A percentile compares a stretch with the other conserved stretches of the same genome.
Conservation (phyloP, 2,329 filamentous ascomycete species). For the Coniochaeta sp. region DNA sequence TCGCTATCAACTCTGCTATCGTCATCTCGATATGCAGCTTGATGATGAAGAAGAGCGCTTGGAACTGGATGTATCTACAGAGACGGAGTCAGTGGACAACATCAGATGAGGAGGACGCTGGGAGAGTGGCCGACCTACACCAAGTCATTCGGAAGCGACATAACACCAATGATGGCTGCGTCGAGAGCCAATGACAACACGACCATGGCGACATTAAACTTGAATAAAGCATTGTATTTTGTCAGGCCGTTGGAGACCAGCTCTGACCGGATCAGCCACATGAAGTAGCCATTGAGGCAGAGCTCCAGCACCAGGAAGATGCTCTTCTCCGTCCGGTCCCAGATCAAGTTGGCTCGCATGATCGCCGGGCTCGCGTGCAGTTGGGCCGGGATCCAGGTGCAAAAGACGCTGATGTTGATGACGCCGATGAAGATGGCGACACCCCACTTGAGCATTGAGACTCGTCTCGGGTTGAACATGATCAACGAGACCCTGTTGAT, state of each 20-base stretch:
- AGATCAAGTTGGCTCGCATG: conserved; percentile 35
- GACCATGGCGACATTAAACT: conserved; percentile 39
- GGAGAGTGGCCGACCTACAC: conserved; percentile 21
- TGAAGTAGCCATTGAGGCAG: conserved; percentile 38
- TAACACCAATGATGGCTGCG: conserved; percentile 32
- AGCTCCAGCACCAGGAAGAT: conserved; percentile 38
- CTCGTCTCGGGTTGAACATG: conserved; percentile 28
- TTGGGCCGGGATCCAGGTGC: conserved; percentile 43
- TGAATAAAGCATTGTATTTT: conserved; percentile 37
- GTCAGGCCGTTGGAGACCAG: conserved; percentile 36
- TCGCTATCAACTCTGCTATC: conserved; percentile 41
- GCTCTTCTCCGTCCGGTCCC: conserved; percentile 42
- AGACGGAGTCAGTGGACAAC: background rate
- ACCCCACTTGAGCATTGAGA: conserved; percentile 30
- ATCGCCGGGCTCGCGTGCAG: conserved; percentile 30
- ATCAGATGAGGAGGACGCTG: background rate
- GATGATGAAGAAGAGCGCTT: conserved; percentile 36
- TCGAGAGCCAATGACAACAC: conserved; percentile 37
- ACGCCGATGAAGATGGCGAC: conserved; percentile 30
- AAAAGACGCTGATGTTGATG: conserved; percentile 42
- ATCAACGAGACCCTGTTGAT: conserved; percentile 41
- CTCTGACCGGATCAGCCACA: conserved; percentile 33
- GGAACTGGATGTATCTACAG: conserved; percentile 36
- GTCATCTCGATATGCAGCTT: conserved; percentile 46
- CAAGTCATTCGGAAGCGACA: conserved; percentile 38